Conservation (phyloP, 2,329 filamentous ascomycete genomes). For the Hymenoscyphus salicellus region DNA sequence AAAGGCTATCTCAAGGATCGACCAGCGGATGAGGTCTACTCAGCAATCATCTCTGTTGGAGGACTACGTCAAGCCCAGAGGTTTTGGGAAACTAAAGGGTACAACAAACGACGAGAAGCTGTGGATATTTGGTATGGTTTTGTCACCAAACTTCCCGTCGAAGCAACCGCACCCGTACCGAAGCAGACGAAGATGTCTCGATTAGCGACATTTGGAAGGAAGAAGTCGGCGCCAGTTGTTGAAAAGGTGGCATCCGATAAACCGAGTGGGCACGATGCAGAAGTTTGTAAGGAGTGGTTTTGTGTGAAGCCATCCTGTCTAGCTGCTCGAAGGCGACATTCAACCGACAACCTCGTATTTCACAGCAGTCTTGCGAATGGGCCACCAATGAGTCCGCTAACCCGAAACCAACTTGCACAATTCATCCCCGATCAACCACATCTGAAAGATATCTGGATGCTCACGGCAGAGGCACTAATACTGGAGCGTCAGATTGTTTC, state of each 20-base stretch:
- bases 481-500: constrained; percentile 58
- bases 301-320: constrained; percentile 36
- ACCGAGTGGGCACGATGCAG: constrained; percentile 28
- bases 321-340: constrained; percentile 25
- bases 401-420: constrained; percentile 48
- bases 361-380: constrained; percentile 58
- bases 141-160: constrained; percentile 45
- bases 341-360: constrained; percentile 48
- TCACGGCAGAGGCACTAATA: constrained; percentile 61
- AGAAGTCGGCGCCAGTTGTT: constrained; percentile 45
- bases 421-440: constrained; percentile 55
- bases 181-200: constrained; percentile 52
- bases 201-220: constrained; percentile 50
- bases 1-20: constrained; percentile 63
- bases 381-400: constrained; percentile 59
- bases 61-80: constrained; percentile 61
- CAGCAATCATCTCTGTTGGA: constrained; percentile 57
- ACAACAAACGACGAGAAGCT: constrained; percentile 56
- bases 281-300: constrained; percentile 36
- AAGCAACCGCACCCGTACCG: constrained; percentile 27
- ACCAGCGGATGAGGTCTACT: constrained; percentile 60
- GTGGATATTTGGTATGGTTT: constrained; percentile 60
- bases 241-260: constrained; percentile 22
- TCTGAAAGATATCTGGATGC: constrained; percentile 60
- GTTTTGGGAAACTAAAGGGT: constrained; percentile 65